Conservation (phyloP, 2,329 filamentous ascomycete species). For the Pseudonectria foliicola region DNA sequence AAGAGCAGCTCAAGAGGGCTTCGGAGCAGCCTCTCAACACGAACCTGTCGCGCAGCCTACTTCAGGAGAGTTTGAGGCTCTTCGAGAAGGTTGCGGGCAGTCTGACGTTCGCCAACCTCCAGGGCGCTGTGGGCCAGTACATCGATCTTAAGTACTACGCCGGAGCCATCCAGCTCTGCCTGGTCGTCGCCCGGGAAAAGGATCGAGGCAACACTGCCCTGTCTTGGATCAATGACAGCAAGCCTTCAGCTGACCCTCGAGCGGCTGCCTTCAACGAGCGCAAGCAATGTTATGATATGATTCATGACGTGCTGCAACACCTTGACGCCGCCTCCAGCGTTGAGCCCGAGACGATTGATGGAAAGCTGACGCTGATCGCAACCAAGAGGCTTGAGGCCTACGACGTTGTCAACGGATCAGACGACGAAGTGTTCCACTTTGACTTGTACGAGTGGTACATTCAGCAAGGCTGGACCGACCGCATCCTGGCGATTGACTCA, state of each 20-base stretch:
- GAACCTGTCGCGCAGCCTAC: slow-evolving; percentile 67
- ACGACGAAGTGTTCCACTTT: slow-evolving; percentile 91
- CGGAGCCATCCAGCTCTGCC: slow-evolving; percentile 80
- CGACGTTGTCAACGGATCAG: slow-evolving; percentile 76
- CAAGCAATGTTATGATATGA: slow-evolving; percentile 75
- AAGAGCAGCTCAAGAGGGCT: slow-evolving; percentile 87
- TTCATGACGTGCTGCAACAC: slow-evolving; percentile 71
- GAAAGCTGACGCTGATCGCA: slow-evolving; percentile 65
- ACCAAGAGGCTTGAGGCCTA: slow-evolving; percentile 85
- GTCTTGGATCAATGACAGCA: slow-evolving; percentile 80
- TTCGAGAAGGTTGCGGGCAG: slow-evolving; percentile 85
- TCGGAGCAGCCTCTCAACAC: slow-evolving; percentile 69
- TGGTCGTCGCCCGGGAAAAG: slow-evolving; percentile 74
- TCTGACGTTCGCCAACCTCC: slow-evolving; percentile 72
- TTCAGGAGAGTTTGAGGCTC: slow-evolving; percentile 82
- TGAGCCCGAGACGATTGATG: slow-evolving; percentile 70
- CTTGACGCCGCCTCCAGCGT: slow-evolving; percentile 65
- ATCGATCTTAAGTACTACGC: slow-evolving; percentile 81
- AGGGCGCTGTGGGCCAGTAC: slow-evolving; percentile 72
- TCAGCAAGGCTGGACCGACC: slow-evolving; percentile 72
- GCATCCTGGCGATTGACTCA: slow-evolving; percentile 77
- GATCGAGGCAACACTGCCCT: slow-evolving; percentile 83
- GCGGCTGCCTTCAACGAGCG: slow-evolving; percentile 61
- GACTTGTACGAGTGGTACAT: slow-evolving; percentile 99
- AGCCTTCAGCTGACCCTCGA: slow-evolving; percentile 64